Percentiles rank a stretch among this genome's conserved stretches.
These are phyloP conservation scores for Eucalyptus coolabah DNA, from an alignment of 345 rosid species.

Conservation along the genomic window DNA sequence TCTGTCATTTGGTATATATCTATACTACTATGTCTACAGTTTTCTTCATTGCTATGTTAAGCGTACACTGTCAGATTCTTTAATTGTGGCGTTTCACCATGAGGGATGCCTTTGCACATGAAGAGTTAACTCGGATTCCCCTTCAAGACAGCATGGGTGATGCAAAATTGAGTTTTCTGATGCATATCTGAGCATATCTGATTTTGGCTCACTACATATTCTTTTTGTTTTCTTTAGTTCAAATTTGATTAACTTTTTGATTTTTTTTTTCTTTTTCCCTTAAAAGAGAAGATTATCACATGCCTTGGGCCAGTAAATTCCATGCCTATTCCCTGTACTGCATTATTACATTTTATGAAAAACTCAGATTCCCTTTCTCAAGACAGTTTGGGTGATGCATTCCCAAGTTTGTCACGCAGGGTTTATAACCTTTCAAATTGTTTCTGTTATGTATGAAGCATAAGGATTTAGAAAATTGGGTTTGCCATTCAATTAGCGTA, in stretches of 20 bases:
- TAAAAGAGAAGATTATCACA: neutral
- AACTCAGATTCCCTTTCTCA: neutral
- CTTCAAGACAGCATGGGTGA: constrained; percentile 2
- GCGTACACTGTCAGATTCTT: neutral
- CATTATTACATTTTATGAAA: neutral
- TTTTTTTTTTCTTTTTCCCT: neutral
- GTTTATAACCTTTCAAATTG: neutral
- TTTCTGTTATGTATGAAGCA: neutral
- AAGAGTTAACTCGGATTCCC: constrained; percentile 6
- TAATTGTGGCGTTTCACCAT: neutral
- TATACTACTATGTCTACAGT: neutral
- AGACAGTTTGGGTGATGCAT: neutral
- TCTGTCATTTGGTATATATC: neutral
- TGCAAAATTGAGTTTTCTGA: constrained; percentile 3
- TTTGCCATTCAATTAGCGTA: neutral
- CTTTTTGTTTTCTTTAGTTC: neutral
- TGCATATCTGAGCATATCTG: neutral
- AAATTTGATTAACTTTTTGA: neutral
- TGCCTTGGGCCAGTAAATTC: neutral
- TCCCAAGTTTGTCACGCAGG: neutral
- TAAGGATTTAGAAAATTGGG: neutral
- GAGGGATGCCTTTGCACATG: neutral
- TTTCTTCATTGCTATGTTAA: neutral
- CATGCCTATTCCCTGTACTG: neutral
- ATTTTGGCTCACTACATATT: neutral